A percentile compares a stretch with the other conserved stretches of the same genome.
Conservation (phyloP, 495 filamentous ascomycete genomes). For the Hyaloscypha finlandica region DNA sequence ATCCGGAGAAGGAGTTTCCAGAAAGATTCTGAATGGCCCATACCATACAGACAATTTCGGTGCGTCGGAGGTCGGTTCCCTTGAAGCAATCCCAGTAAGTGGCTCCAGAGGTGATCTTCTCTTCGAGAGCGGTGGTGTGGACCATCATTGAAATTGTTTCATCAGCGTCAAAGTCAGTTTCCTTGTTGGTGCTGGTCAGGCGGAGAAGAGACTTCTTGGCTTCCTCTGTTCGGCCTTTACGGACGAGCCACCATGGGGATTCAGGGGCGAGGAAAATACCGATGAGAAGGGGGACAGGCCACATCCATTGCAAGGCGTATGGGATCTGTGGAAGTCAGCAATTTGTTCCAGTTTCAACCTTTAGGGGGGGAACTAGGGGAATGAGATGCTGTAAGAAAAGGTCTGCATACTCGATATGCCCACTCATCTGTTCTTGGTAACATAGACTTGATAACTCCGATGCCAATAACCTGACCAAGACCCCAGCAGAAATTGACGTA, state of each 20-base stretch:
- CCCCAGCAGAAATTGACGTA: slow-evolving; percentile 87
- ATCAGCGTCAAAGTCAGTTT: slow-evolving; percentile 67
- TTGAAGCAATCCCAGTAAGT: slow-evolving; percentile 75
- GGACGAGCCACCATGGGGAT: slow-evolving; percentile 79
- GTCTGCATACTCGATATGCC: slow-evolving; percentile 55
- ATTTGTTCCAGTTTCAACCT: slow-evolving; percentile 4
- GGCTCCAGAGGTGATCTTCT: slow-evolving; percentile 69
- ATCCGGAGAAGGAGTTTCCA: slow-evolving; percentile 79
- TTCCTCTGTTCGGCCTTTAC: slow-evolving; percentile 65
- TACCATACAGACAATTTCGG: slow-evolving; percentile 75
- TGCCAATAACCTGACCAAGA: slow-evolving; percentile 74
- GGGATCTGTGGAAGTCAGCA: slow-evolving; percentile 40
- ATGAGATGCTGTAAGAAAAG: slow-evolving; percentile 26
- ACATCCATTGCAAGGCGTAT: slow-evolving; percentile 84
- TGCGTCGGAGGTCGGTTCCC: slow-evolving; percentile 71
- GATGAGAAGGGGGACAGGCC: slow-evolving; percentile 73
- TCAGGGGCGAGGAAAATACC: slow-evolving; percentile 74
- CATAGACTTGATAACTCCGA: slow-evolving; percentile 72
- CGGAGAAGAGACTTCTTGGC: slow-evolving; percentile 69
- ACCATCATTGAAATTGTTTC: slow-evolving; percentile 86
- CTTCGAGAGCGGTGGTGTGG: slow-evolving; percentile 74
- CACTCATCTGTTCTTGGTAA: slow-evolving; percentile 58
- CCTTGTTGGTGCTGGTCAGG: slow-evolving; percentile 56
- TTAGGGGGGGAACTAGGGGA: not conserved
- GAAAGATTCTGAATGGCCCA: slow-evolving; percentile 84